Conservation (phyloP, 2,329 filamentous ascomycete species). For the Lojkania enalia region DNA sequence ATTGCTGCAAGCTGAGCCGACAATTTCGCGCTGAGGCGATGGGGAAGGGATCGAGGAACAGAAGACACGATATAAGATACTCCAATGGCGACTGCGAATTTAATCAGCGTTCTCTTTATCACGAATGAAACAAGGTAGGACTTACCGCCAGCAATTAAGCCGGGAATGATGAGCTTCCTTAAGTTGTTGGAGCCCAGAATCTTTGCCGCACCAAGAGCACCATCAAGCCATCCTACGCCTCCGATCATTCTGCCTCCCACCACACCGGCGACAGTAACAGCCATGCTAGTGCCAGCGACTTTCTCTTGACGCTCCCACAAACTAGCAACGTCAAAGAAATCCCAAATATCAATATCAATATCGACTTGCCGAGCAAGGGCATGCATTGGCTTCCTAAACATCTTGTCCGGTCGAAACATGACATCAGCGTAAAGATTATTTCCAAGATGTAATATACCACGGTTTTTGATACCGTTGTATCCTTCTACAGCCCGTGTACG, state of each 20-base stretch:
- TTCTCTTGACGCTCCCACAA: conserved; percentile 92
- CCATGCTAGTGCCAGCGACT: conserved; percentile 90
- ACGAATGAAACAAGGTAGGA: conserved; percentile 30
- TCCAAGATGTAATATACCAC: conserved; percentile 86
- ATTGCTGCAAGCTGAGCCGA: conserved; percentile 76
- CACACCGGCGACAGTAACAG: conserved; percentile 85
- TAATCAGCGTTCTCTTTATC: conserved; percentile 1
- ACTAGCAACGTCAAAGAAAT: conserved; percentile 87
- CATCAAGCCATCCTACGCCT: conserved; percentile 86
- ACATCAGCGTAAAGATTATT: conserved; percentile 78
- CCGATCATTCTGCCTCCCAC: conserved; percentile 81
- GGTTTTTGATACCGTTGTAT: conserved; percentile 83
- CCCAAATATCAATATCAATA: conserved; percentile 82
- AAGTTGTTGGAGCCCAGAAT: conserved; percentile 81
- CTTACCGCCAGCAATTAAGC: conserved; percentile 77
- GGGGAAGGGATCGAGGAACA: conserved; percentile 86
- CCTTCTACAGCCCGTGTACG: conserved; percentile 75
- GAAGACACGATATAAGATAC: conserved; percentile 81
- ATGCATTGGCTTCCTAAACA: conserved; percentile 87
- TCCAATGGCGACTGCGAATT: conserved; percentile 66
- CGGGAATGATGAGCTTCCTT: conserved; percentile 77
- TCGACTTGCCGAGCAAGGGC: conserved; percentile 82
- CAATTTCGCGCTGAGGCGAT: conserved; percentile 82
- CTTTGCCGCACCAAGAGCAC: conserved; percentile 77
- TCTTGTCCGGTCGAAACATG: conserved; percentile 86